Conservation (phyloP, 208 protist species). For the Crithidia sp. region DNA sequence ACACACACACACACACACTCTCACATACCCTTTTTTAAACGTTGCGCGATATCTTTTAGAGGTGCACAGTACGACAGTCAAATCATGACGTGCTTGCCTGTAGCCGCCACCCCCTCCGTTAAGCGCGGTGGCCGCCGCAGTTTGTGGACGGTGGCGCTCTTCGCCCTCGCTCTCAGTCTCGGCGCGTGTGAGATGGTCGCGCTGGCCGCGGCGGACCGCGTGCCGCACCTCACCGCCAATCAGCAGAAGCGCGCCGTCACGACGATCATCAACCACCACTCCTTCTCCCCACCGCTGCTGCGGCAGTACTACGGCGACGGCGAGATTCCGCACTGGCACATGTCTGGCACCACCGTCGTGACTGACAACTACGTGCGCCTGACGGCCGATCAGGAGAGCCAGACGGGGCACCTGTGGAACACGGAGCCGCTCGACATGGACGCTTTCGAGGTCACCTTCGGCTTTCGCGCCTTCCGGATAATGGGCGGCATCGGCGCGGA, state of each 20-base stretch:
- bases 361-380: conserved; percentile 88
- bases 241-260: conserved; percentile 55
- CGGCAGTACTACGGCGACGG: conserved; percentile 74
- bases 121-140: conserved; percentile 11
- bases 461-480: conserved; percentile 65
- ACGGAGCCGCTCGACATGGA: conserved; percentile 72
- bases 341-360: conserved; percentile 76
- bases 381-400: conserved; percentile 54
- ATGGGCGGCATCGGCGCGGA: conserved; percentile 54
- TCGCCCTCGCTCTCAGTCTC: conserved; percentile 15
- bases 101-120: background rate
- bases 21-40: background rate
- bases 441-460: conserved; percentile 83
- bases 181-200: conserved; percentile 10
- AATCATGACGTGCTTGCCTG: background rate
- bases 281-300: conserved; percentile 76
- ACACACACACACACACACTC: too few relatives aligned
- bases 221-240: conserved; percentile 28
- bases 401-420: conserved; percentile 82
- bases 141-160: conserved; percentile 18
- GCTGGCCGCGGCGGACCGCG: background rate
- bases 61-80: background rate
- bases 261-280: conserved; percentile 72
- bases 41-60: background rate
- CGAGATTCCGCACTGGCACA: conserved; percentile 79